Evolutionary conservation across 495 filamentous ascomycete genomes (phyloP), one percentile per base, ranked within the genome.

Genomic region (Copromyces sp.): DNA sequence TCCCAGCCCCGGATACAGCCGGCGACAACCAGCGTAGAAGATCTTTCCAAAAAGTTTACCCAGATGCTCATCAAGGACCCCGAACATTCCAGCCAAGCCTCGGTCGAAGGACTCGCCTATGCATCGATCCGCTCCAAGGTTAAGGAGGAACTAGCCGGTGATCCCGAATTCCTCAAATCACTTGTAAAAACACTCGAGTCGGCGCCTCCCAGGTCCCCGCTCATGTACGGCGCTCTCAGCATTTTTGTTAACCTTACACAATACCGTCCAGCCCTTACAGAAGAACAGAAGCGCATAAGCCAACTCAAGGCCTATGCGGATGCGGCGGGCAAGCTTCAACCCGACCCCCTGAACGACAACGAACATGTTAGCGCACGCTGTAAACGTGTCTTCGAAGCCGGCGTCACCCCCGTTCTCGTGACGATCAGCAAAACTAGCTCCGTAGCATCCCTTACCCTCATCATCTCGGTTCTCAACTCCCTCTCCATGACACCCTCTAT

Each of bases 221-320:
- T 91, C 20, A 89, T 91, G 7, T 98, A 95, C 78, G 94, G 94
- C 20, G 92, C 89, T 35, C 83, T 99, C 72, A 97, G 91, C 78
- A 88, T 97, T 29, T 82, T 98, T 68, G 78, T 87, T 53, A 96
- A 98, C 78, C 84, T 99, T 47, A 97, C 93, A 45, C 83, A 86
- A 12, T 98, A 97, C 77, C 87, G 88, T 59, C 94, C 94, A 16
- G 81, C 82, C n/a, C 83, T 93, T 24, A 90, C 93, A 12, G 95
- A 97, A 76, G 95, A 98, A 78, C 91, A 98, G 79, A 95, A 94
- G 83, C 91, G 91, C 72, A 91, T 99, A 79, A 86, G 86, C 2
- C 90, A 99, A 76, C 87, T 98, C 38, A 98, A 96, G 82, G 90
- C 93, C 3, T 98, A 98, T 77, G 94, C 95, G 29, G 93, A 97